Percentiles rank a stretch among this genome's conserved stretches.
Conservation (phyloP, 768 basidiomycete genomes). For the Naganishia randhawae region DNA sequence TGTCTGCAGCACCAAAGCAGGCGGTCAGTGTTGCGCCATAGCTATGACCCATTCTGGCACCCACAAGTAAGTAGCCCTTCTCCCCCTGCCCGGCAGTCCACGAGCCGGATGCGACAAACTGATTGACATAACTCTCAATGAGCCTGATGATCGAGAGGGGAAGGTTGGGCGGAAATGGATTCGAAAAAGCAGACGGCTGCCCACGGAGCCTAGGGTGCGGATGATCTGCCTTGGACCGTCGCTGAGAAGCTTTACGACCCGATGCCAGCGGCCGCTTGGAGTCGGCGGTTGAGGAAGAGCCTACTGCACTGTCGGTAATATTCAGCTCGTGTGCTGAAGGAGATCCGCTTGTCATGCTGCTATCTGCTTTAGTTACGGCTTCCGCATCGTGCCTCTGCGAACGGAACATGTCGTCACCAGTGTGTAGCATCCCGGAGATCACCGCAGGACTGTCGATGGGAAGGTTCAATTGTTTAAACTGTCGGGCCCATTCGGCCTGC, state of each 20-base stretch:
- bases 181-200: constrained; percentile 18
- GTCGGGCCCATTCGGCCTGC: background rate
- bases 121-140: constrained; percentile 46
- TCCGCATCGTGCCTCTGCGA: no score
- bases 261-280: background rate
- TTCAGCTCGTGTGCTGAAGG: background rate
- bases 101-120: constrained; percentile 29
- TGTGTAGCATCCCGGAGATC: background rate
- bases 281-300: background rate
- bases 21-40: background rate
- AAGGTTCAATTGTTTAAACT: constrained; percentile 8
- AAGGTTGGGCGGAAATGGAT: constrained; percentile 42
- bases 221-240: background rate
- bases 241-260: background rate
- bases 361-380: background rate
- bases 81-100: constrained; percentile 30
- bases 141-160: constrained; percentile 43
- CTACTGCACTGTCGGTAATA: background rate
- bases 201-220: background rate
- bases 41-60: background rate
- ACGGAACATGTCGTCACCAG: constrained; percentile 2
- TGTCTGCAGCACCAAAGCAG: background rate
- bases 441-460: constrained; percentile 9
- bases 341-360: background rate
- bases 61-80: constrained; percentile 32